phyloP scores from a whole-genome alignment of 257 asterid genomes.

The Asclepias syriaca region DNA sequence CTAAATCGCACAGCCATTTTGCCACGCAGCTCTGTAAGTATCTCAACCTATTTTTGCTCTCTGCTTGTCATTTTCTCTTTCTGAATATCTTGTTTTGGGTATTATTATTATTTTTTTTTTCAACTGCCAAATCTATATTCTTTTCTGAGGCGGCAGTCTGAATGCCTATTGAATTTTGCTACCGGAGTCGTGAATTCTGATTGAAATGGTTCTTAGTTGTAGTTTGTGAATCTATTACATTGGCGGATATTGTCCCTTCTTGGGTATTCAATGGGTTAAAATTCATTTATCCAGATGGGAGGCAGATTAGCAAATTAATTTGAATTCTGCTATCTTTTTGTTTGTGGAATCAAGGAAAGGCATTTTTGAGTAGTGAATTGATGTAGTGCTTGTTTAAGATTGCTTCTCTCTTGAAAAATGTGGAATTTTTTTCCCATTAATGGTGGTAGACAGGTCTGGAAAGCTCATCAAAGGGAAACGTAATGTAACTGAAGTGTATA shows the following conservation, averaged over 20 bases:
- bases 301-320: neutral
- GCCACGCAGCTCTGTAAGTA: constrained; percentile 42
- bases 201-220: neutral
- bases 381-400: neutral
- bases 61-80: neutral
- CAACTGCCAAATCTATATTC: neutral
- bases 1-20: constrained; percentile 48
- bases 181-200: neutral
- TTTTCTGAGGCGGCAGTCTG: neutral
- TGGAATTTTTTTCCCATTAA: neutral
- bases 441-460: neutral
- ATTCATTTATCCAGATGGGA: neutral
- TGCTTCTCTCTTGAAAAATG: neutral
- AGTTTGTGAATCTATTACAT: neutral
- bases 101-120: neutral
- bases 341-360: neutral
- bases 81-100: neutral
- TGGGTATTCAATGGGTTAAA: neutral
- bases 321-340: neutral
- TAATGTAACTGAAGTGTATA: neutral
- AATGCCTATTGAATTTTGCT: neutral
- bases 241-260: neutral
- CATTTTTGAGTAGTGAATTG: neutral
- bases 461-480: neutral
- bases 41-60: neutral